Base-by-base conservation (phyloP, 78 protist species). In the Planoprotostelium fungivorum region DNA sequence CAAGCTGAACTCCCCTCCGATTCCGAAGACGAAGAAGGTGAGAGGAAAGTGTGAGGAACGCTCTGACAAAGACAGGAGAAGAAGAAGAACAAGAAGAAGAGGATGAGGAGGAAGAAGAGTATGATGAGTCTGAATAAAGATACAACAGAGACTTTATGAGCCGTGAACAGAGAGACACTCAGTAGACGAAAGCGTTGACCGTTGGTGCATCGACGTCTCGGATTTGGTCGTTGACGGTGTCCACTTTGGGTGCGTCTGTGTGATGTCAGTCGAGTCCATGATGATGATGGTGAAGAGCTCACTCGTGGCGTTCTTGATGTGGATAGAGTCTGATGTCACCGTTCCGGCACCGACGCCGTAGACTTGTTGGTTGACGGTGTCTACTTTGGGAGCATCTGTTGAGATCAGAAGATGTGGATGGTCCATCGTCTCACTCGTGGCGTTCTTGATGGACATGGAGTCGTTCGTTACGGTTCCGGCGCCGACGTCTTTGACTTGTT, bases 191-290 rank as follows among this genome's bases (percentile, higher is more conserved):
- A 51, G 73, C 31, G 73, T 51, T 51, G 73, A 51, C 73, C 5
- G 39, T 87, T 84, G 89, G 91, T 0, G 28, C 63, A 35, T 90
- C 92, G 16, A 38, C 91, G 36, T 87, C 93, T 28, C 91, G 37
- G 31, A 87, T 38, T 89, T 94, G 94, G 38, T 90, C 39, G 35
- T 94, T 94, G 0, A 94, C 92, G 0, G 88, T 84, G 5, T 63
- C 38, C 1, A 90, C 63, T 31, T 94, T 94, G 91, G 96, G 93
- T 28, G 93, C 96, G 38, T 91, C 86, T 38, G 83, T 34, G 84
- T 34, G 35, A 28, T 28, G 16, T 85, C n/a, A 9, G 84, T 89
- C 84, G 86, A 86, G 87, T 34, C 37, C 34, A 0, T 38, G 91
- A 29, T 1, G 35, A 89, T 87, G 0, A 87, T 84, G 0, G 34